Base-by-base conservation (phyloP, 1,284 basidiomycete species). In the Marasmius fiardii region DNA sequence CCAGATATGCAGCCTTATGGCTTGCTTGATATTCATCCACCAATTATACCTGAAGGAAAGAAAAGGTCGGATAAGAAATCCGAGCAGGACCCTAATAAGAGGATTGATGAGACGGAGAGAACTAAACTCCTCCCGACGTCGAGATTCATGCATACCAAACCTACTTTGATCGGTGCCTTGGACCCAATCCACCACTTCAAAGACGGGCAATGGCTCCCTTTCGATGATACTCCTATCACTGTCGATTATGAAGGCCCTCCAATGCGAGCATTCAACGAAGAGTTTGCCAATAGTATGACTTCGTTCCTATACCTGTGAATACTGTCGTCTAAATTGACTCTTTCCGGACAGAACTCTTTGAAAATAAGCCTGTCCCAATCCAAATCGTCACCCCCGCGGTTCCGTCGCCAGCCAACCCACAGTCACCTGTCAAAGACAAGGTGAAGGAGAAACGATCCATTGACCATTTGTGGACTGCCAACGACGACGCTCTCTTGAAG, bases 401-500 rank as follows among this genome's bases (percentile, higher is more conserved):
- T 70, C 43, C 68, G 66, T 54, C 61, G 68, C 48, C 68, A 35
- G 67, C 59, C 56, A 68, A 37, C 33, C 12, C 23, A n/a, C 43
- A 53, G 41, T 18, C 51, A 16, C 52, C 53, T 45, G 24, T 50
- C 33, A 37, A 44, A 43, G 43, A 37, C 26, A 57, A 52, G 43
- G 34, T 43, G 33, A 58, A 68, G 68, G 4, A 69, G 69, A 78
- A 78, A 60, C 78, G 85, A 37, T 70, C 72, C 1, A 68, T 77
- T 7, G 82, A 90, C 11, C 80, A 88, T 37, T 71, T 82, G 11
- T 98, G 95, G 95, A 88, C 77, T 1, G 64, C 80, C 0, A 78
- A 81, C 44, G 95, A 98, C 59, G 95, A 98, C 67, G 70, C 74
- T 10, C 73, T 90, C 7, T 78, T 98, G 21, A 85, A 88, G 67